Evolutionary conservation across 768 basidiomycete species (phyloP), one percentile per base, ranked within the genome.

Genomic region (Lentinula raphanica): DNA sequence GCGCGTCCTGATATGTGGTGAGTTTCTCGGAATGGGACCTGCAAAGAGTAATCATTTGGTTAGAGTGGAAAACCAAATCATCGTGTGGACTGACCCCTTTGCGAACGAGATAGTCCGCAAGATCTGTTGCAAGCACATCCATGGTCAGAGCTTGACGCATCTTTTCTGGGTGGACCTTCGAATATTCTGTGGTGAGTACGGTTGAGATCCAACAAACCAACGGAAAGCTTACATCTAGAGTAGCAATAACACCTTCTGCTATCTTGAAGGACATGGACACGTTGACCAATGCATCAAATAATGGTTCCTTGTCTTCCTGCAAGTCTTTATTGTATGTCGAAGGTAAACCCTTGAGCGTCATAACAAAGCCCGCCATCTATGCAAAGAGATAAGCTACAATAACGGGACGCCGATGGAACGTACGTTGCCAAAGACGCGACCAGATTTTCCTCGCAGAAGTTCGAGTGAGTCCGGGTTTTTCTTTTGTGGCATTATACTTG

Each of bases 251-350:
- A 23, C 97, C 97, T 70, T 97, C 93, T 1, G 94, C 86, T 64
- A 99, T 98, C 68, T 88, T 84, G 65, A 98, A 79, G 29, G 87
- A 95, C 19, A 92, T 92, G 15, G 87, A 85, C 40, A 97, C 71
- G 38, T 90, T 98, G 67, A 95, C 93, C 13, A 96, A 90, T 9
- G 89, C 77, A 67, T 99, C 97, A 63, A 98, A 98, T 56, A 99
- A 74, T 2, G 97, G 95, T 67, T 99, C 97, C 72, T 99, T 98
- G 72, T 96, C 94, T 71, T 99, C 97, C 71, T 98, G 97, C 45
- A 99, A 76, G 74, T 99, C 97, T 72, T 99, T 99, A 80, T 99
- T 98, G 76, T 99, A 99, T 8, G 97, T 99, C 19, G 96, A 97
- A 13, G 97, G 97, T 45, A 98, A 76, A 29, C 97, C 97, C 68